A percentile compares a stretch with the other conserved stretches of the same genome.
Evolutionary conservation across 495 filamentous ascomycete genomes (phyloP).

Genomic region (Daldinia caldariorum): DNA sequence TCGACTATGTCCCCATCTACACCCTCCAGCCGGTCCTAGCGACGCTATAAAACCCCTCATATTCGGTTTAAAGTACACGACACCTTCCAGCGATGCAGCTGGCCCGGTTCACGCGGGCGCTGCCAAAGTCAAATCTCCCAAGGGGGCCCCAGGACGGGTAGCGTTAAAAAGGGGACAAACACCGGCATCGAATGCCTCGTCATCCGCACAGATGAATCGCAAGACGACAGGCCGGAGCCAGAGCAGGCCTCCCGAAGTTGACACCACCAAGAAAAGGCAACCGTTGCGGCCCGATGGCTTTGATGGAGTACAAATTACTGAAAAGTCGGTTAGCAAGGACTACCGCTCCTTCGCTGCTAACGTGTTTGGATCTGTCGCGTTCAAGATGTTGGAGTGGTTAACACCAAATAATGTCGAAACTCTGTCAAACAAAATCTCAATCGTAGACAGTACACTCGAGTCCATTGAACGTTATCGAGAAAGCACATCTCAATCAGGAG

Average conservation of each 20-base stretch:
- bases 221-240: conserved; percentile 32
- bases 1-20: conserved; percentile 72
- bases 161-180: conserved; percentile 18
- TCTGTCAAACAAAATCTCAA: conserved; percentile 49
- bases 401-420: conserved; percentile 63
- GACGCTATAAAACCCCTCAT: conserved; percentile 52
- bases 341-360: conserved; percentile 86
- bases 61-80: conserved; percentile 47
- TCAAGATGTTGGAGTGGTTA: conserved; percentile 84
- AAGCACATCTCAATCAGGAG: conserved; percentile 14
- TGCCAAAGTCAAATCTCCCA: conserved; percentile 16
- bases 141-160: conserved; percentile 9
- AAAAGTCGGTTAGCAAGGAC: conserved; percentile 70
- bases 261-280: conserved; percentile 21
- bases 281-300: conserved; percentile 9
- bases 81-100: conserved; percentile 30
- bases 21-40: conserved; percentile 50
- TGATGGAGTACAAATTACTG: conserved; percentile 45
- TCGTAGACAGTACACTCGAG: conserved; percentile 11
- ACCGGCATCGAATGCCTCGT: background rate
- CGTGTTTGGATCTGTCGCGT: conserved; percentile 77
- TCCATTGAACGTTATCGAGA: conserved; percentile 15
- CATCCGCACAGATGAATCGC: conserved; percentile 21
- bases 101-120: conserved; percentile 11
- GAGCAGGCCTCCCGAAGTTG: conserved; percentile 27